These are phyloP conservation scores for Saccharomyces hybrid DNA, from an alignment of 1,139 yeast species.

Conservation along the genomic window DNA sequence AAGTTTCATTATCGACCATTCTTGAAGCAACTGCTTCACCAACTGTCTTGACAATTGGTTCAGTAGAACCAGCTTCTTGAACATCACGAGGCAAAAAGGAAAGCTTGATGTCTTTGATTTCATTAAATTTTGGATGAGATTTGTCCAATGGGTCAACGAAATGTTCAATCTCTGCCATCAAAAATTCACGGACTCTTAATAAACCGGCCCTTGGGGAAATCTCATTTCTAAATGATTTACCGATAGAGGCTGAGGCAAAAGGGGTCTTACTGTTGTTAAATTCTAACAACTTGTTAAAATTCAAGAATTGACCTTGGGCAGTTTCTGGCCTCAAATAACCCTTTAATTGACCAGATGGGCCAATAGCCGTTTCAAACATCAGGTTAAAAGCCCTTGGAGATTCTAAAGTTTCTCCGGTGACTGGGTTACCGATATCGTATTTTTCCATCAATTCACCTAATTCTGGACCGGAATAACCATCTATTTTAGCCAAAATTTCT, in stretches of 20 bases:
- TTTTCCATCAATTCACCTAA: conserved; percentile 81
- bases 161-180: conserved; percentile 99
- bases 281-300: conserved; percentile 87
- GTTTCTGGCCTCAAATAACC: conserved; percentile 98
- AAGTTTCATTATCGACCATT: conserved; percentile 91
- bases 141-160: conserved; percentile 90
- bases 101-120: conserved; percentile 65
- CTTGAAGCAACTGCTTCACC: conserved; percentile 87
- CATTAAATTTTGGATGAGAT: conserved; percentile 69
- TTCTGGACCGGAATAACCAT: conserved; percentile 88
- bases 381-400: conserved; percentile 92
- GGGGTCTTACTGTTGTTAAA: conserved; percentile 97
- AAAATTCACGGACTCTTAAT: conserved; percentile 94
- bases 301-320: conserved; percentile 98
- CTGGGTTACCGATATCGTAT: conserved; percentile 83
- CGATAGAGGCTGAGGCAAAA: conserved; percentile 96
- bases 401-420: conserved; percentile 75
- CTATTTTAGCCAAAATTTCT: conserved; percentile 81
- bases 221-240: conserved; percentile 97
- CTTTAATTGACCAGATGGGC: conserved; percentile 93
- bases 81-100: conserved; percentile 76
- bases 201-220: conserved; percentile 97
- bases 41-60: conserved; percentile 53
- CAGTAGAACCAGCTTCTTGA: conserved; percentile 79
- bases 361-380: conserved; percentile 98